Percentiles rank a stretch among this genome's conserved stretches.
Conservation (phyloP, 257 asterid species). For the Nemophila menziesii region DNA sequence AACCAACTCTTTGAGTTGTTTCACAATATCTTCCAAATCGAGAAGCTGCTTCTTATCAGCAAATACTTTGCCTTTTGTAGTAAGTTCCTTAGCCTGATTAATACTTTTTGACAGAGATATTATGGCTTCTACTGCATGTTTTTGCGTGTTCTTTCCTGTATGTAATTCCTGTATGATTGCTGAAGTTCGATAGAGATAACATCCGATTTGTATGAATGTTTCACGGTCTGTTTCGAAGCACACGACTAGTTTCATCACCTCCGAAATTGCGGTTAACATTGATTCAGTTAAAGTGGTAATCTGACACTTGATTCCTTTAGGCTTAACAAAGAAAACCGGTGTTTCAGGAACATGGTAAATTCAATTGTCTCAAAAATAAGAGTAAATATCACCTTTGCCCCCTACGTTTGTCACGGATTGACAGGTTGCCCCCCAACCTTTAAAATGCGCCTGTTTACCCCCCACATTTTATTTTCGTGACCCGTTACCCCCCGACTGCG, state of each 20-base stretch:
- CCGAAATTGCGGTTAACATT: conserved; percentile 31
- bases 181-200: conserved; percentile 56
- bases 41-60: conserved; percentile 11
- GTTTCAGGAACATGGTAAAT: conserved; percentile 2
- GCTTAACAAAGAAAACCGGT: conserved; percentile 15
- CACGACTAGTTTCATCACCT: conserved; percentile 27
- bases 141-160: conserved; percentile 25
- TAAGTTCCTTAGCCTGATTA: conserved; percentile 29
- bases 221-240: conserved; percentile 36
- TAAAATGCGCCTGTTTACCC: too few relatives aligned
- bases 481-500: too few relatives aligned
- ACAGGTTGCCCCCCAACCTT: too few relatives aligned
- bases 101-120: conserved; percentile 32
- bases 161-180: conserved; percentile 44
- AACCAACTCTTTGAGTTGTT: conserved; percentile 39
- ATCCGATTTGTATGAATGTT: conserved; percentile 38
- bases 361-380: too few relatives aligned
- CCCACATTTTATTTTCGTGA: too few relatives aligned
- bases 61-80: conserved; percentile 20
- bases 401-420: too few relatives aligned
- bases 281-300: conserved; percentile 26
- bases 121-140: conserved; percentile 31
- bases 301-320: conserved; percentile 25
- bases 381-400: too few relatives aligned
- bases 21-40: conserved; percentile 20